phyloP scores from a whole-genome alignment of 2,329 filamentous ascomycete species.

The Mollisiaceae sp. region DNA sequence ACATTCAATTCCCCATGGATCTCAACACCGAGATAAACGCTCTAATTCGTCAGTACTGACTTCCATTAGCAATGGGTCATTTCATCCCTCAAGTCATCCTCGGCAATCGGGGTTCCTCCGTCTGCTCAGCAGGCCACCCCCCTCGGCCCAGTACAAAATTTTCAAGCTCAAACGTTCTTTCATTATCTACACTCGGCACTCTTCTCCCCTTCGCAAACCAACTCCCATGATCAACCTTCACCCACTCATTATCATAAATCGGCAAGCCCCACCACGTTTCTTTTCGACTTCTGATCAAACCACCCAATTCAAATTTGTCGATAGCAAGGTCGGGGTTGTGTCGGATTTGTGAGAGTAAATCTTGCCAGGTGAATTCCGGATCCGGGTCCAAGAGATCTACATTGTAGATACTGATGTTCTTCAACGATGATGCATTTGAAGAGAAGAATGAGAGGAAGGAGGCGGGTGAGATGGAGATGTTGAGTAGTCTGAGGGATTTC shows the following conservation, averaged over 20 bases:
- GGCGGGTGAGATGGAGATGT: constrained; percentile 13
- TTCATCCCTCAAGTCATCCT: background rate
- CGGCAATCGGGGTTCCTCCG: background rate
- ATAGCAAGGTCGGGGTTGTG: constrained; percentile 6
- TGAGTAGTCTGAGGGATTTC: background rate
- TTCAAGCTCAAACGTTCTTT: constrained; percentile 24
- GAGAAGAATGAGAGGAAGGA: constrained; percentile 15
- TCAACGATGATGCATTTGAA: constrained; percentile 7
- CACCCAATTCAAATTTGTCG: constrained; percentile 27
- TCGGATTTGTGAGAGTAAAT: constrained; percentile 18
- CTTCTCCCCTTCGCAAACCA: background rate
- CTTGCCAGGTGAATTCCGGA: constrained; percentile 16
- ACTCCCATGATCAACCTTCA: background rate
- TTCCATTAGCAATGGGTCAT: background rate
- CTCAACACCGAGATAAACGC: no score
- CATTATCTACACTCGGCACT: background rate
- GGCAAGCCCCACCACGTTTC: constrained; percentile 26
- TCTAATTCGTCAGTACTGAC: no score
- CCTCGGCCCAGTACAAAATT: constrained; percentile 23
- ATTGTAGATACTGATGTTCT: constrained; percentile 16
- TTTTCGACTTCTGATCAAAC: constrained; percentile 11
- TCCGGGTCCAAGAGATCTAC: constrained; percentile 1
- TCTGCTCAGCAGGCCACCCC: constrained; percentile 21
- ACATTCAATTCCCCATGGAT: no score
- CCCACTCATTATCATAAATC: constrained; percentile 26